Evolutionary conservation across 371 early-diverging fungal genomes (phyloP).

Genomic region (Mortierella sp.): DNA sequence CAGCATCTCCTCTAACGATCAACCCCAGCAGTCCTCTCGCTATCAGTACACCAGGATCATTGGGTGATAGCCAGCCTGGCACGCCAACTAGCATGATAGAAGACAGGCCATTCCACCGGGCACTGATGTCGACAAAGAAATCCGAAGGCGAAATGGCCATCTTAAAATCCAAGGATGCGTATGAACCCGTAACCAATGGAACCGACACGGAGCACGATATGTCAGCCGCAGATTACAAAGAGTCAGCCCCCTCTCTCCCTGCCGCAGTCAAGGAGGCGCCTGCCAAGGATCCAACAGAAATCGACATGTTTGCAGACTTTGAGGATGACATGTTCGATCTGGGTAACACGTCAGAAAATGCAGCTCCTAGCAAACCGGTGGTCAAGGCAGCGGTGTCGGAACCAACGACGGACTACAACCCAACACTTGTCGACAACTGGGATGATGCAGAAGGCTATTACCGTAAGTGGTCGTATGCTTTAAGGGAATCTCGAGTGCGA

Average conservation of each 20-base stretch:
- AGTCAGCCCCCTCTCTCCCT: slow-evolving; percentile 53
- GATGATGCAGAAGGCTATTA: slow-evolving; percentile 98
- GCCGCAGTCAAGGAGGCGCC: slow-evolving; percentile 22
- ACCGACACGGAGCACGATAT: slow-evolving; percentile 64
- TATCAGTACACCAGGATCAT: slow-evolving; percentile 33
- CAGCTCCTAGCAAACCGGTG: slow-evolving; percentile 40
- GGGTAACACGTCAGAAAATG: slow-evolving; percentile 24
- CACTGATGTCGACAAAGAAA: slow-evolving; percentile 23
- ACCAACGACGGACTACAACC: slow-evolving; percentile 58
- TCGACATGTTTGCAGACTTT: slow-evolving; percentile 84
- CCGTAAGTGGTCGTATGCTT: slow-evolving; percentile 62
- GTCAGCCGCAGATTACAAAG: slow-evolving; percentile 71
- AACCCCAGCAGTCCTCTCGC: slow-evolving; percentile 24
- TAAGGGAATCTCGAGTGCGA: background rate
- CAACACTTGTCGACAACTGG: slow-evolving; percentile 85
- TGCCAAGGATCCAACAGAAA: slow-evolving; percentile 55
- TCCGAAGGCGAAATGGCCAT: slow-evolving; percentile 60
- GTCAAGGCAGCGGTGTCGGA: slow-evolving; percentile 28
- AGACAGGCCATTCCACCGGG: slow-evolving; percentile 37
- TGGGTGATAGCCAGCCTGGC: slow-evolving; percentile 34
- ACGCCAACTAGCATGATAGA: slow-evolving; percentile 31
- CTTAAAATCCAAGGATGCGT: slow-evolving; percentile 64
- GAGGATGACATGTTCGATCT: slow-evolving; percentile 63
- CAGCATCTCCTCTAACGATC: slow-evolving; percentile 10
- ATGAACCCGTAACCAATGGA: slow-evolving; percentile 54